Base-by-base conservation (phyloP, 1,139 yeast species). In the Ashbya aceris region DNA sequence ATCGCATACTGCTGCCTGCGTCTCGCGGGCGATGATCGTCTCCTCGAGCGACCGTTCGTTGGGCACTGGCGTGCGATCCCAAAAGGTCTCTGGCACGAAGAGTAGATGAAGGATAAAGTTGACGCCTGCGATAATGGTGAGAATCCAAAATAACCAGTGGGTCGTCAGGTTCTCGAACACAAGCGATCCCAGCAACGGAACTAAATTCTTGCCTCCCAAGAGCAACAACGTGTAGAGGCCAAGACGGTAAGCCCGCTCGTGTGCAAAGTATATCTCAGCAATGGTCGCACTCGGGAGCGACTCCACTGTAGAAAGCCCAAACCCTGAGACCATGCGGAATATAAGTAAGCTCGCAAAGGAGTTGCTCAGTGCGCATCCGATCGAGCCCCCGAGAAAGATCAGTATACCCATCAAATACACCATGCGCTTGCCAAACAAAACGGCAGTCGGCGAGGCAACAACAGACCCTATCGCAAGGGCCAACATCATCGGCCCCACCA, bases 11-110 rank as follows among this genome's bases (percentile, higher is more conserved):
- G 23, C 26, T 11, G 28, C 36, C 29, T 5, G 35, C 11, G 27
- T 17, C 39, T 62, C 66, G 46, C 69, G 64, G 1, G 81, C 82
- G 14, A 66, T 65, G 41, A 64, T 65, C 3, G 79, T 67, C 56
- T 77, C 83, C 43, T 64, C 62, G 14, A 64, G 54, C 2, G 79
- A 72, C 47, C 78, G 67, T 50, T 69, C 66, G 49, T 69, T 71
- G 4, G 73, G 74, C 2, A 65, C 63, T 6, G 83, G 79, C 1
- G 71, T 59, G 44, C 83, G 65, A 46, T 75, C 77, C 80, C 81
- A 77, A 58, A 74, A 77, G 0, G 83, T 77, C 47, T 77, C 83
- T 1, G 83, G 83, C 12, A 76, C 82, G 54, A 76, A 76, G 14
- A 77, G 56, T 46, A 69, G 70, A 5, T 76, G 73, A 35, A 70